Percentiles rank a stretch among this genome's conserved stretches.
Evolutionary conservation across 75 land plant species (phyloP).

Genomic region (Chamaecyparis obtusa): DNA sequence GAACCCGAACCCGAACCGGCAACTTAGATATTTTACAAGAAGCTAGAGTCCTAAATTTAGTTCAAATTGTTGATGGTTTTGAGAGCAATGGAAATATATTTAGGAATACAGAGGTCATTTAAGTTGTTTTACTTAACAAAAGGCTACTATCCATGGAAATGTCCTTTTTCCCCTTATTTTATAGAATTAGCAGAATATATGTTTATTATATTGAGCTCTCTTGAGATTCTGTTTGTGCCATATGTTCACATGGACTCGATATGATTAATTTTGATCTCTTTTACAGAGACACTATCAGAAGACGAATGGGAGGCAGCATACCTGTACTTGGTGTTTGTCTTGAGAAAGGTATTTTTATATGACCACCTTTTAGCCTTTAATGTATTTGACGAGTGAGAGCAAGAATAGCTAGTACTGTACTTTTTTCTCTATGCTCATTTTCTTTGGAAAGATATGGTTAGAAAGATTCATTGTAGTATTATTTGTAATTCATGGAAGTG

Average conservation of each 20-base stretch:
- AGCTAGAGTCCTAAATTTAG: not conserved
- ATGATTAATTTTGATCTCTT: not conserved
- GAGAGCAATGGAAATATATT: not conserved
- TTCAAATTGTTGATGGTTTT: not conserved
- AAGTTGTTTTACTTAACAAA: not conserved
- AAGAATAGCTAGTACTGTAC: not conserved
- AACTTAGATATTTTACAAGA: not conserved
- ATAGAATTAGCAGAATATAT: not conserved
- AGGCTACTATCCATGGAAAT: not conserved
- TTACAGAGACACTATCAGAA: slow-evolving; percentile 58
- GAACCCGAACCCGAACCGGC: too few relatives aligned
- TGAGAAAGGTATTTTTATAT: slow-evolving; percentile 58
- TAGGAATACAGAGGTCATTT: not conserved
- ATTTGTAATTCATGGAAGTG: not conserved
- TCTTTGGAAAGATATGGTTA: not conserved
- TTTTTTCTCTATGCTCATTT: not conserved
- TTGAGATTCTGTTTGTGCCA: not conserved
- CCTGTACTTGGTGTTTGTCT: slow-evolving; percentile 77
- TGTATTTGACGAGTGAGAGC: not conserved
- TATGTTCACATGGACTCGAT: not conserved
- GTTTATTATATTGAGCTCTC: not conserved
- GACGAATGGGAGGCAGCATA: slow-evolving; percentile 98
- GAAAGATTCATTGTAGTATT: not conserved
- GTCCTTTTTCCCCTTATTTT: not conserved
- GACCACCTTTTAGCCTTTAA: not conserved